Percentiles rank a stretch among this genome's conserved stretches.
phyloP scores from a whole-genome alignment of 306 rosid genomes.

The Ochetophila trinervis region DNA sequence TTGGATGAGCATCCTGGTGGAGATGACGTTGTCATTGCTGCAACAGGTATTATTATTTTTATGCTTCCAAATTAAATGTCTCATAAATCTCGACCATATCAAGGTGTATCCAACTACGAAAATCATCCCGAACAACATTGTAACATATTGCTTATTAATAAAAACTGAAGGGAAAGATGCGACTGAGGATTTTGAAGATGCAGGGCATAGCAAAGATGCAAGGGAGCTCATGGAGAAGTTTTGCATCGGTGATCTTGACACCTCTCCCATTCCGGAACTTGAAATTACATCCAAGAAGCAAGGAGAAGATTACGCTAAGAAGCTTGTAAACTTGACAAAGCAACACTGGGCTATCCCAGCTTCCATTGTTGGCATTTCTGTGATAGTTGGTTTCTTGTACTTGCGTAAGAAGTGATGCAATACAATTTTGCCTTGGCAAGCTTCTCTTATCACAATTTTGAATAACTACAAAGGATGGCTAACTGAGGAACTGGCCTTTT shows the following conservation, averaged over 20 bases:
- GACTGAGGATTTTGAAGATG: conserved; percentile 91
- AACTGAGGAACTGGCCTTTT: conserved; percentile 16
- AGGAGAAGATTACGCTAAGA: conserved; percentile 26
- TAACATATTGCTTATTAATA: conserved; percentile 18
- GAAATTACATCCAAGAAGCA: conserved; percentile 34
- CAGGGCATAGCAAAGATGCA: conserved; percentile 75
- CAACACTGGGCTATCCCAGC: conserved; percentile 59
- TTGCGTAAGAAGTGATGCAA: conserved; percentile 47
- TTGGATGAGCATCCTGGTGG: conserved; percentile 97
- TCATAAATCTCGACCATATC: neutral
- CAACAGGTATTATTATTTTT: conserved; percentile 55
- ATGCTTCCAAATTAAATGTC: conserved; percentile 11
- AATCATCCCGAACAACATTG: conserved; percentile 10
- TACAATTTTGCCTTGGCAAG: conserved; percentile 17
- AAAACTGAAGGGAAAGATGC: conserved; percentile 69
- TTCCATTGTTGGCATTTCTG: conserved; percentile 55
- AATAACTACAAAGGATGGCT: conserved; percentile 21
- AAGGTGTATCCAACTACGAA: neutral
- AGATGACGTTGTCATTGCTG: conserved; percentile 65
- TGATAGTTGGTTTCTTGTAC: conserved; percentile 49
- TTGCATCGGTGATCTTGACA: conserved; percentile 70
- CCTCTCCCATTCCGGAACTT: conserved; percentile 30
- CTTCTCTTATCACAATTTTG: conserved; percentile 34
- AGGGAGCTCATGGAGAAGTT: conserved; percentile 64
- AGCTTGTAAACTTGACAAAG: conserved; percentile 42